A percentile compares a stretch with the other conserved stretches of the same genome.
Conservation (phyloP, 495 filamentous ascomycete genomes). For the Articulospora tetracladia region DNA sequence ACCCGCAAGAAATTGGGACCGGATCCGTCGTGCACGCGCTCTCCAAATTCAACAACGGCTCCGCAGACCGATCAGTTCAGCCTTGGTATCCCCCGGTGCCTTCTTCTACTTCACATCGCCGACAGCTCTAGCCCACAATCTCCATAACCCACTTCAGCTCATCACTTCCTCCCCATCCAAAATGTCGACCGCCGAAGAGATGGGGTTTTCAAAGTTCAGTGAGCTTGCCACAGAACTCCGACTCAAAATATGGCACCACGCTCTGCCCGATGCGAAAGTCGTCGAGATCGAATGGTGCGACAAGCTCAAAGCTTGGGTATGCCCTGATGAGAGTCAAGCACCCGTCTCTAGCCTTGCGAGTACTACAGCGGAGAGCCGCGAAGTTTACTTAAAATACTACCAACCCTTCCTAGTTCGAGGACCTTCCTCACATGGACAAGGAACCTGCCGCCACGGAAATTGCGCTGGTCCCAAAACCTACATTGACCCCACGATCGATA, state of each 20-base stretch:
- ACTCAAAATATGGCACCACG: not conserved
- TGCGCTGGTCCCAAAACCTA: not conserved
- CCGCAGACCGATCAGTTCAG: too few species aligned
- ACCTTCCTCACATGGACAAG: not conserved
- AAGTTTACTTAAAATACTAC: not conserved
- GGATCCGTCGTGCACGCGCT: too few species aligned
- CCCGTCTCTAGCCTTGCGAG: not conserved
- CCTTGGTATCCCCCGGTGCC: too few species aligned
- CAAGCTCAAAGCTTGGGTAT: not conserved
- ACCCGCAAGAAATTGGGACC: too few species aligned
- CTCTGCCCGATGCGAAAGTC: not conserved
- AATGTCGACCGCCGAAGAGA: too few species aligned
- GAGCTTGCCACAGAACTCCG: not conserved
- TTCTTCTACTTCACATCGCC: too few species aligned
- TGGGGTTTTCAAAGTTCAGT: not conserved
- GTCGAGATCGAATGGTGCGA: constrained; percentile 2
- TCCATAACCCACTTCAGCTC: too few species aligned
- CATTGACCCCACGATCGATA: not conserved
- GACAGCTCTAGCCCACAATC: too few species aligned
- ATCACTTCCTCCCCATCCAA: too few species aligned
- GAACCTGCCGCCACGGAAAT: not conserved
- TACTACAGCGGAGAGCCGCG: not conserved
- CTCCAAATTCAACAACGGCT: too few species aligned
- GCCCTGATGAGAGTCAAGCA: not conserved
- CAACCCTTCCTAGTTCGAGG: not conserved